Evolutionary conservation across 2,329 filamentous ascomycete genomes (phyloP).

Genomic region (Hypoxylon sp.): DNA sequence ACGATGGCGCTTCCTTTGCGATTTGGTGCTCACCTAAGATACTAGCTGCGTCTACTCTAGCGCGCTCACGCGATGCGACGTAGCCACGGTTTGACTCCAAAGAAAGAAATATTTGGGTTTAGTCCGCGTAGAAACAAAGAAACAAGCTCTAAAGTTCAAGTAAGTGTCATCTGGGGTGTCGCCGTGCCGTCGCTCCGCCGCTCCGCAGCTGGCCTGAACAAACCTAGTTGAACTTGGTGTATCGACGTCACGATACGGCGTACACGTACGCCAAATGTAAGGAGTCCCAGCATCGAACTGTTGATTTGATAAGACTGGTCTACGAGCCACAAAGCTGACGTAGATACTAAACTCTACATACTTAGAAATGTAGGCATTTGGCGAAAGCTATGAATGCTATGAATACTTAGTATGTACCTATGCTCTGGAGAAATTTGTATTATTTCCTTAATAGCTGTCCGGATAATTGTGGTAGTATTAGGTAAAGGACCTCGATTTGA

Average conservation of each 20-base stretch:
- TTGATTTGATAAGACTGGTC: neutral
- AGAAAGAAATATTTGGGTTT: neutral
- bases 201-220: neutral
- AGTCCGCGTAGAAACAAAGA: neutral
- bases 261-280: neutral
- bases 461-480: neutral
- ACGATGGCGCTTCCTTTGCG: conserved; percentile 1
- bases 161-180: neutral
- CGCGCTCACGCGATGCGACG: conserved; percentile 3
- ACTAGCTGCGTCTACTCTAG: conserved; percentile 16
- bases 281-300: neutral
- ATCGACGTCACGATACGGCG: neutral
- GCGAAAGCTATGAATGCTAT: neutral
- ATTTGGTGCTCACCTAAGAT: conserved; percentile 32
- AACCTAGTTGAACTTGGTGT: neutral
- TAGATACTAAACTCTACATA: neutral
- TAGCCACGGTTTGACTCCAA: neutral
- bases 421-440: neutral
- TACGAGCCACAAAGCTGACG: conserved; percentile 1
- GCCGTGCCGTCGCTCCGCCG: neutral
- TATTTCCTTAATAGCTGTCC: neutral
- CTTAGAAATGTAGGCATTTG: neutral
- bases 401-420: neutral
- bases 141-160: neutral
- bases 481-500: neutral